phyloP scores from a whole-genome alignment of 345 rosid species.

The Boechera retrofracta region DNA sequence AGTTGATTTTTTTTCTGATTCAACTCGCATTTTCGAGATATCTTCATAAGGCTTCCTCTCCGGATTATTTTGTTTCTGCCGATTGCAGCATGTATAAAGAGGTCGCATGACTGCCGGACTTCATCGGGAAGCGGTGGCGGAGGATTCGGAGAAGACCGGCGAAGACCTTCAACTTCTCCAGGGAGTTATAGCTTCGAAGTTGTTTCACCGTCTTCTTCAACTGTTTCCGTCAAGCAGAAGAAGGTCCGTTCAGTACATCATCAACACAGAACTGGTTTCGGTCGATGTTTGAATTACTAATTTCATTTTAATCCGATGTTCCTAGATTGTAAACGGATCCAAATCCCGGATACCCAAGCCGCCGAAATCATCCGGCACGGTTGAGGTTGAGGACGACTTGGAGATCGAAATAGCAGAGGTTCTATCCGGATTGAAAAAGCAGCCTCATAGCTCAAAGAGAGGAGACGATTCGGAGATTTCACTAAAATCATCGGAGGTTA shows the following conservation, averaged over 20 bases:
- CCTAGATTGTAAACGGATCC: slow-evolving; percentile 49
- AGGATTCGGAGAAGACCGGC: slow-evolving; percentile 49
- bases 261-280: background rate
- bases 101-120: slow-evolving; percentile 59
- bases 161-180: slow-evolving; percentile 51
- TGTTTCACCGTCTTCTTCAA: slow-evolving; percentile 53
- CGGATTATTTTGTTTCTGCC: background rate
- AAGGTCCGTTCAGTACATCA: slow-evolving; percentile 41
- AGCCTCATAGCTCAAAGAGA: slow-evolving; percentile 46
- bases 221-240: slow-evolving; percentile 55
- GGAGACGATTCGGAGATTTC: slow-evolving; percentile 36
- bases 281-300: background rate
- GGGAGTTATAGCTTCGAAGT: slow-evolving; percentile 50
- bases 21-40: background rate
- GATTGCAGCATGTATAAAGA: slow-evolving; percentile 57
- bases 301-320: background rate
- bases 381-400: slow-evolving; percentile 49
- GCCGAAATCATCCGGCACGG: slow-evolving; percentile 48
- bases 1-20: background rate
- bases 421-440: slow-evolving; percentile 58
- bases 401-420: slow-evolving; percentile 78
- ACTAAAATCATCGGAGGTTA: slow-evolving; percentile 34
- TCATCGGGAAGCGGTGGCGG: slow-evolving; percentile 54
- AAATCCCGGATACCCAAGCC: slow-evolving; percentile 50
- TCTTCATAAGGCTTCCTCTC: background rate